phyloP scores from a whole-genome alignment of 306 rosid genomes.

The Senna siamea region DNA sequence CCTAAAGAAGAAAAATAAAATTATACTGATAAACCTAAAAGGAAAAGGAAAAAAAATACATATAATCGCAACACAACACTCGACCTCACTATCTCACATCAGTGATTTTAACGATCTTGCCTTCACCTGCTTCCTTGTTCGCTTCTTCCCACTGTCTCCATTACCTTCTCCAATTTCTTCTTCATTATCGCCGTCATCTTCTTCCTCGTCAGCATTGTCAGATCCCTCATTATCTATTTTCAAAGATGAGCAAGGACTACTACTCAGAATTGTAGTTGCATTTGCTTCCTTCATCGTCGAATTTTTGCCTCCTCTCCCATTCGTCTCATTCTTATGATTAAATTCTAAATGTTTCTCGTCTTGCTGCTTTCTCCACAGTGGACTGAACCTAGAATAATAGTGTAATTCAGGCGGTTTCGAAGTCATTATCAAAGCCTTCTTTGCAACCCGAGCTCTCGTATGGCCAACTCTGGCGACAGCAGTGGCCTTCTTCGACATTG shows the following conservation, averaged over 20 bases:
- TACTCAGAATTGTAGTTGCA: background rate
- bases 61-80: slow-evolving; percentile 26
- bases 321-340: background rate
- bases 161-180: background rate
- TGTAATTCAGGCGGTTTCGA: slow-evolving; percentile 68
- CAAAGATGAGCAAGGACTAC: slow-evolving; percentile 26
- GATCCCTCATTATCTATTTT: slow-evolving; percentile 37
- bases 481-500: slow-evolving; percentile 27
- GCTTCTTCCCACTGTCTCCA: slow-evolving; percentile 43
- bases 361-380: slow-evolving; percentile 64
- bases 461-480: slow-evolving; percentile 25
- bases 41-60: slow-evolving; percentile 12
- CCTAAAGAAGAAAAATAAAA: background rate
- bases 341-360: no score
- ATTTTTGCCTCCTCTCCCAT: background rate
- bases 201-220: slow-evolving; percentile 37
- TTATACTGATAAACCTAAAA: slow-evolving; percentile 44
- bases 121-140: slow-evolving; percentile 83
- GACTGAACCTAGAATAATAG: slow-evolving; percentile 88
- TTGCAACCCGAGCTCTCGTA: slow-evolving; percentile 20
- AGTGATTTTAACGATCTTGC: slow-evolving; percentile 87
- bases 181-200: slow-evolving; percentile 4
- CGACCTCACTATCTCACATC: slow-evolving; percentile 51
- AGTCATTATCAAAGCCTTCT: background rate
- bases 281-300: slow-evolving; percentile 11